Base-by-base conservation (phyloP, 805 yeast species). In the Vanderwaltozyma polyspora region DNA sequence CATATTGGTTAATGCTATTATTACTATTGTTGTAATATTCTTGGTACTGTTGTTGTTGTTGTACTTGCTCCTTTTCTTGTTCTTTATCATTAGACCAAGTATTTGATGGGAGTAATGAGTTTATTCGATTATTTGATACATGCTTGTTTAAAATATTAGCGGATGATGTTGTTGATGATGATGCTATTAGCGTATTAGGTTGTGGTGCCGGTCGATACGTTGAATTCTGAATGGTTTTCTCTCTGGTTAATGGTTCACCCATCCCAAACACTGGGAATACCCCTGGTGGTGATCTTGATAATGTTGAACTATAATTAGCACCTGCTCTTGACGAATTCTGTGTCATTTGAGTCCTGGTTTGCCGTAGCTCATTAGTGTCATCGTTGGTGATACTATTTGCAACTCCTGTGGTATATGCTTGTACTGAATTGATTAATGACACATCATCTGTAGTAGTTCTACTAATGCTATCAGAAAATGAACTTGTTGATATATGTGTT, bases 1-100 rank as follows among this genome's bases (percentile, higher is more conserved):
- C 56, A 31, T 56, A 54, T 12, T 54, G 6, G n/a, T 18, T 27
- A 15, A 11, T 10, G n/a, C 4, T 13, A 9, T 28, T 23, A 7
- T 16, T 28, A 5, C 10, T n/a, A 6, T 28, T 7, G 15, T n/a
- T n/a, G n/a, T n/a, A n/a, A n/a, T n/a, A n/a, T n/a, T n/a, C n/a
- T n/a, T n/a, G n/a, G n/a, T n/a, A n/a, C n/a, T n/a, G n/a, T n/a
- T n/a, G n/a, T n/a, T n/a, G n/a, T n/a, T n/a, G n/a, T n/a, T n/a
- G n/a, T n/a, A n/a, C n/a, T n/a, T n/a, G n/a, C n/a, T n/a, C n/a
- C n/a, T n/a, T n/a, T n/a, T n/a, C n/a, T n/a, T n/a, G n/a, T n/a
- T n/a, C n/a, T n/a, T n/a, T n/a, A n/a, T n/a, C n/a, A n/a, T n/a
- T n/a, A n/a, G n/a, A n/a, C n/a, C n/a, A n/a, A n/a, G n/a, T n/a